Base-by-base conservation (phyloP, 768 basidiomycete genomes). In the Crepidotus variabilis region DNA sequence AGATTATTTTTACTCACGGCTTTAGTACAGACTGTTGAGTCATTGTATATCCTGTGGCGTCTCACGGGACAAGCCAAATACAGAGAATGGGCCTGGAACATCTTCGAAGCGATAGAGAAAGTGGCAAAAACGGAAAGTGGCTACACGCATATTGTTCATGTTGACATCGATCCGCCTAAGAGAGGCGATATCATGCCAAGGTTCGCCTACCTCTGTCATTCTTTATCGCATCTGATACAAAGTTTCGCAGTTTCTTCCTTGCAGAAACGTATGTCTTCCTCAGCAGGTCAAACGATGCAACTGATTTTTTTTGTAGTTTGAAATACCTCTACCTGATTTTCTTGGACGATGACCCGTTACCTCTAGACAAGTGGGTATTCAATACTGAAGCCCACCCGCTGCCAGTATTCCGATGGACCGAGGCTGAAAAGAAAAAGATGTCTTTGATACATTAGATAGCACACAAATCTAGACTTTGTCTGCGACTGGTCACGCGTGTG, bases 301-400 rank as follows among this genome's bases (percentile, higher is more conserved):
- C 49, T 24, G 55, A 33, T 54, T 49, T 55, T 20, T 23, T 53
- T 34, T 60, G 20, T 63, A 86, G 84, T 60, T 72, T 90, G 54
- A 89, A 90, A 71, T 90, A 91, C 66, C 75, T 89, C 47, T 84
- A 87, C 67, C 74, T 92, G 20, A 68, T 88, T 65, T 92, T 90
- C 68, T 72, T 74, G 52, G 79, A 88, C 28, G 78, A 82, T 8
- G 86, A 91, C 59, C 76, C 77, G 2, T 60, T 90, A 55, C 75
- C 83, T 6, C 61, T 85, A 48, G 78, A 83, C 36, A 63, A 74
- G 60, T 85, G 81, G 79, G 82, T 84, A 16, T 84, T 85, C 61
- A 85, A 84, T 59, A 85, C 84, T 1, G 84, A 85, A 69, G 92
- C 90, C 4, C 92, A 92, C 66, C 88, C 91, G 10, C 74, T 92